These are phyloP conservation scores for Inga leiocalycina DNA, from an alignment of 306 rosid genomes.

Conservation along the genomic window DNA sequence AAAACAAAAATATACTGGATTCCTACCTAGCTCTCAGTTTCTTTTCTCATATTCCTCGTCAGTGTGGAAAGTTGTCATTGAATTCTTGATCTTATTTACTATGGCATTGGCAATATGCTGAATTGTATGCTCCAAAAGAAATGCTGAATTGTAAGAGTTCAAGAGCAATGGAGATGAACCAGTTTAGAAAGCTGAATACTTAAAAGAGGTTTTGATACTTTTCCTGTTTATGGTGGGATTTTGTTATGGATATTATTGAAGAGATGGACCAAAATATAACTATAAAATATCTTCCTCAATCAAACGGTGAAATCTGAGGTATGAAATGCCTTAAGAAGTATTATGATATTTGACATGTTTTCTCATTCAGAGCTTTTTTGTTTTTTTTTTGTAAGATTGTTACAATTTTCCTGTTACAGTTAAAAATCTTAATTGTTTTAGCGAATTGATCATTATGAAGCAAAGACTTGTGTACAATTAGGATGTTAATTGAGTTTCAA, in stretches of 20 bases:
- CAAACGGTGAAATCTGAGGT: neutral
- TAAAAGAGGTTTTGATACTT: neutral
- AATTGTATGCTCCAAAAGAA: neutral
- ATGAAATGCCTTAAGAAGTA: neutral
- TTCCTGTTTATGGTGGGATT: neutral
- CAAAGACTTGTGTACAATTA: neutral
- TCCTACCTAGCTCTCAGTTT: neutral
- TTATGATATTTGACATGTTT: neutral
- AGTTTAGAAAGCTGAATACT: neutral
- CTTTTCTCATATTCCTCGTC: neutral
- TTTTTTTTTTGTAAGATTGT: neutral
- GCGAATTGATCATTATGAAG: neutral
- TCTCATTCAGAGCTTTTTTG: neutral
- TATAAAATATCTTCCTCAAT: neutral
- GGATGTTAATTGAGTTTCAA: neutral
- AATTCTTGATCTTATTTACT: neutral
- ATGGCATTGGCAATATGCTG: neutral
- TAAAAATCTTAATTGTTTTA: neutral
- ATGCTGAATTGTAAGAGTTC: neutral
- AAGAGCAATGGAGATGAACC: neutral
- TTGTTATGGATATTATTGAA: neutral
- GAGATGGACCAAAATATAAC: neutral
- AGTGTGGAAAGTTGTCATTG: slow-evolving; percentile 4
- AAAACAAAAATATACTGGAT: neutral
- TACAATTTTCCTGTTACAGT: neutral